A percentile compares a stretch with the other conserved stretches of the same genome.
phyloP scores from a whole-genome alignment of 164 flowering plant species.

The Magnolia kwangsiensis region DNA sequence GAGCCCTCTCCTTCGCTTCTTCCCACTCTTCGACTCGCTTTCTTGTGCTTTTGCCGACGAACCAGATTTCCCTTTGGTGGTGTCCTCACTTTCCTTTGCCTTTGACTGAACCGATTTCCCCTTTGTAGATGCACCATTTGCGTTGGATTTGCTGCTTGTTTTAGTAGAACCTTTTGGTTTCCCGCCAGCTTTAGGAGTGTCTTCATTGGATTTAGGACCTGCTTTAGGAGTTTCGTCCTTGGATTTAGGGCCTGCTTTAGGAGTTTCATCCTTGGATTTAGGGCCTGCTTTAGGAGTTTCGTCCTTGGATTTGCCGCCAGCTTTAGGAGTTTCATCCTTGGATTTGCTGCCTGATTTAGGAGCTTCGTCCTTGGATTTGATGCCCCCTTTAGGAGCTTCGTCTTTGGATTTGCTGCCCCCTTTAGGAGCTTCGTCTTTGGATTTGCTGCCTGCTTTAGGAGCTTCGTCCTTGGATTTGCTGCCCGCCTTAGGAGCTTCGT shows the following conservation, averaged over 20 bases:
- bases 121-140: slow-evolving; percentile 2
- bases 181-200: slow-evolving; percentile 17
- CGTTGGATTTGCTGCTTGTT: slow-evolving; percentile 1
- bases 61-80: slow-evolving; percentile 1
- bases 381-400: slow-evolving; percentile 19
- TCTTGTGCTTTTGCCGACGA: slow-evolving; percentile 14
- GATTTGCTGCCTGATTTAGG: slow-evolving; percentile 1
- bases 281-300: slow-evolving; percentile 15
- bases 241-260: slow-evolving; percentile 7
- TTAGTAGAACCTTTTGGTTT: neutral
- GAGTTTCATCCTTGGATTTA: slow-evolving; percentile 18
- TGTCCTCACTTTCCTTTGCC: neutral
- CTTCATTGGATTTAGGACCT: slow-evolving; percentile 8
- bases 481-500: slow-evolving; percentile 4
- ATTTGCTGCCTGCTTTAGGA: slow-evolving; percentile 6
- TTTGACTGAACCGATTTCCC: neutral
- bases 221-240: slow-evolving; percentile 21
- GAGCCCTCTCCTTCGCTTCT: slow-evolving; percentile 38
- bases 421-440: slow-evolving; percentile 18
- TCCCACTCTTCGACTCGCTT: slow-evolving; percentile 36
- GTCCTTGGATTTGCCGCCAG: slow-evolving; percentile 12
- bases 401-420: slow-evolving; percentile 8
- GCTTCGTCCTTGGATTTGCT: slow-evolving; percentile 19
- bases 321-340: slow-evolving; percentile 17
- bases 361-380: neutral